Percentiles rank a stretch among this genome's conserved stretches.
Evolutionary conservation across 1,284 basidiomycete genomes (phyloP).

Genomic region (Rhodotorula glutinis): DNA sequence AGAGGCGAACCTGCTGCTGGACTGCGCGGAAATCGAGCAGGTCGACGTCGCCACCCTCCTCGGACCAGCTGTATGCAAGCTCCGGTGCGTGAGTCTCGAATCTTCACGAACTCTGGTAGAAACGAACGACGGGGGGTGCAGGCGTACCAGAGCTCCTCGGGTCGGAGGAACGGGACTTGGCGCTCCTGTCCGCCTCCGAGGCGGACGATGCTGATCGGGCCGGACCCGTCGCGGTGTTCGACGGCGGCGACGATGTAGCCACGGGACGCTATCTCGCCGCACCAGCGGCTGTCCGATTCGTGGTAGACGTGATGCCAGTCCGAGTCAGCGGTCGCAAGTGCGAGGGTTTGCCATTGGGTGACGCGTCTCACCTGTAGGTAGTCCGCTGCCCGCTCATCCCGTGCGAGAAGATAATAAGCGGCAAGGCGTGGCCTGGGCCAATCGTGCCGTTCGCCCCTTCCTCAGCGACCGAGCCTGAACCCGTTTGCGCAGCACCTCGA

Average conservation of each 20-base stretch:
- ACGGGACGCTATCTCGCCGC: conserved; percentile 64
- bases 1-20: conserved; percentile 53
- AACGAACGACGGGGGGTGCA: too few relatives aligned
- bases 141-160: conserved; percentile 57
- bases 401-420: conserved; percentile 74
- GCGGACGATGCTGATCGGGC: conserved; percentile 51
- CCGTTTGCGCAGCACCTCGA: not conserved
- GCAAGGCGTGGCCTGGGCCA: conserved; percentile 41
- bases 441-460: not conserved
- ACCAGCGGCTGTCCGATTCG: conserved; percentile 58
- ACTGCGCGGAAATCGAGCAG: conserved; percentile 47
- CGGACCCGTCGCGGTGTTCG: conserved; percentile 75
- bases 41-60: conserved; percentile 44
- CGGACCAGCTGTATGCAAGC: conserved; percentile 31
- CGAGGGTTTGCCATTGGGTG: too few relatives aligned
- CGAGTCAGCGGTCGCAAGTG: not conserved
- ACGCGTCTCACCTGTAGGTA: conserved; percentile 57
- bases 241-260: conserved; percentile 72
- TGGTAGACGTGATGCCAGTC: not conserved
- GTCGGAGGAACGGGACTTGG: conserved; percentile 54
- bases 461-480: not conserved
- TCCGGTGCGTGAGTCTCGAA: not conserved
- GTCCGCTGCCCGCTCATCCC: conserved; percentile 69
- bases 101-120: too few relatives aligned
- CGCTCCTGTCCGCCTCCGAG: conserved; percentile 18